These are phyloP conservation scores for Phytophthora lateralis DNA, from an alignment of 352 stramenopile species.

Conservation along the genomic window DNA sequence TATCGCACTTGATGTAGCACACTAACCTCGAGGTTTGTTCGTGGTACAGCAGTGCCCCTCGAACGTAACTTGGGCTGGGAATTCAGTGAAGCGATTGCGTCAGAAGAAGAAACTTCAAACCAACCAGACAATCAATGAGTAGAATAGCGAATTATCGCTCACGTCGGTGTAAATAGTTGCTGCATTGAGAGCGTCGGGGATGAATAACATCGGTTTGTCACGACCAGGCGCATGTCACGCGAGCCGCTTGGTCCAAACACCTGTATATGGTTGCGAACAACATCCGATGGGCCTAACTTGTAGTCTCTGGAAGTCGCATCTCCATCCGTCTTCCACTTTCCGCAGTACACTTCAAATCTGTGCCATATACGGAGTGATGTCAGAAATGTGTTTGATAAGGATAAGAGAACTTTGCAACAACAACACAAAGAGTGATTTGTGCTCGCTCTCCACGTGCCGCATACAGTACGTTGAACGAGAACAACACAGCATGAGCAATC, in stretches of 20 bases:
- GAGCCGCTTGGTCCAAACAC: background rate
- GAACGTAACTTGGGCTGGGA: too few relatives aligned
- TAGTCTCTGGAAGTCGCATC: background rate
- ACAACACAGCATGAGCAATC: too few relatives aligned
- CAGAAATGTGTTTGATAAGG: background rate
- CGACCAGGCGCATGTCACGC: background rate
- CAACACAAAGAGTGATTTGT: slow-evolving; percentile 1
- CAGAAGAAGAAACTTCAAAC: too few relatives aligned
- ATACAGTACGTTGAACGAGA: too few relatives aligned
- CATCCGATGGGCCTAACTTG: background rate
- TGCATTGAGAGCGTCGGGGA: background rate
- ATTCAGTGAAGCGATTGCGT: too few relatives aligned
- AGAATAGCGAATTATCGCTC: too few relatives aligned
- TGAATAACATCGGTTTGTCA: background rate
- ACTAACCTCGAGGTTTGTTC: too few relatives aligned
- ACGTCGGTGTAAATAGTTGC: too few relatives aligned
- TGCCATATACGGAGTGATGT: background rate
- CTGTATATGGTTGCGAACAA: background rate
- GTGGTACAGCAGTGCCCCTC: too few relatives aligned
- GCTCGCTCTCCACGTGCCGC: background rate
- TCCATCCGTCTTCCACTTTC: background rate
- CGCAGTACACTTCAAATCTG: slow-evolving; percentile 9
- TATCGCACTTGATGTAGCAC: too few relatives aligned
- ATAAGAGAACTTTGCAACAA: slow-evolving; percentile 2
- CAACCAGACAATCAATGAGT: too few relatives aligned